These are phyloP conservation scores for Lycium ferocissimum DNA, from an alignment of 257 asterid species.

Conservation along the genomic window DNA sequence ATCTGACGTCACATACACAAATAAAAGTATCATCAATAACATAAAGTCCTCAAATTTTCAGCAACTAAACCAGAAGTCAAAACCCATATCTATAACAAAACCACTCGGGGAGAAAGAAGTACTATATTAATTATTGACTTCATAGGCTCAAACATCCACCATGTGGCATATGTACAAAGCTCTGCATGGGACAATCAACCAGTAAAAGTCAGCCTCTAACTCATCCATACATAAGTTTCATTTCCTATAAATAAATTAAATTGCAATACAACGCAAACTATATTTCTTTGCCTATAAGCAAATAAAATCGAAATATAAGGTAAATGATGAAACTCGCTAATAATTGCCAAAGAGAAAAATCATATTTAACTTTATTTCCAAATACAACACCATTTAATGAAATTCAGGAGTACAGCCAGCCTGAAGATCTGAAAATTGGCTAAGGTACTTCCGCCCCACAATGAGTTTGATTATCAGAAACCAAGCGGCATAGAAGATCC, in stretches of 20 bases:
- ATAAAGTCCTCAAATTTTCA: constrained; percentile 16
- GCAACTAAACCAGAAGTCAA: neutral
- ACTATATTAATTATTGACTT: constrained; percentile 5
- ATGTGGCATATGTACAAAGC: neutral
- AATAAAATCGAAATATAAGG: neutral
- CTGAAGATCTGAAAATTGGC: neutral
- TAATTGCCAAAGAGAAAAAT: neutral
- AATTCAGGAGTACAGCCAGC: neutral
- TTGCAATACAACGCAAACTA: too few relatives aligned
- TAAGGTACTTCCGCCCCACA: neutral
- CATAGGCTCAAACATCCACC: constrained; percentile 18
- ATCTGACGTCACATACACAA: neutral
- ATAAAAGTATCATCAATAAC: neutral
- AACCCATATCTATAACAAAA: neutral
- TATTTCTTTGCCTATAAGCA: neutral
- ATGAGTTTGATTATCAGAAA: constrained; percentile 19
- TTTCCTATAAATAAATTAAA: too few relatives aligned
- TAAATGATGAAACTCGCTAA: neutral
- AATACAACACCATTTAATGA: constrained; percentile 18
- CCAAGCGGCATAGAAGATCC: neutral
- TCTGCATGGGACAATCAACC: neutral
- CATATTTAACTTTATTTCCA: neutral
- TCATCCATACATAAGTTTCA: neutral
- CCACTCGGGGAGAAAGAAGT: neutral
- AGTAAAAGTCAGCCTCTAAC: neutral